Evolutionary conservation across 2,329 filamentous ascomycete genomes (phyloP).

Genomic region (Claviceps quebecensis): DNA sequence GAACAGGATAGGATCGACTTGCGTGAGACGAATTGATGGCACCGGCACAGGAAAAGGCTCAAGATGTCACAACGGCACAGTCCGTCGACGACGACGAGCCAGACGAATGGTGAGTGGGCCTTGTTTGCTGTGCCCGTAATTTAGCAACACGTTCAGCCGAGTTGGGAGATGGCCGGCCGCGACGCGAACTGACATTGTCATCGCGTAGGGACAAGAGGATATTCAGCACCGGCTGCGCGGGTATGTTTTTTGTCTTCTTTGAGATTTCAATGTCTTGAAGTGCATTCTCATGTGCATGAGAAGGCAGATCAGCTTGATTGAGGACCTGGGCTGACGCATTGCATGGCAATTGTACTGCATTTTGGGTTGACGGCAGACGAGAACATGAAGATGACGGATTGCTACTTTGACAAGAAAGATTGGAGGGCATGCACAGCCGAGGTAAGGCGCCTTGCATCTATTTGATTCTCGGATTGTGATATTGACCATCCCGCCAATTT

Average conservation of each 20-base stretch:
- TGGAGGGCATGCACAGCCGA: constrained; percentile 82
- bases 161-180: too few relatives aligned
- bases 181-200: constrained; percentile 3
- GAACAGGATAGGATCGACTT: neutral
- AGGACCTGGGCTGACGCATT: constrained; percentile 1
- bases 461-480: neutral
- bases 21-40: constrained; percentile 23
- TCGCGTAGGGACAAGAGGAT: constrained; percentile 81
- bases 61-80: constrained; percentile 23
- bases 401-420: constrained; percentile 91
- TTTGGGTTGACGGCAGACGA: constrained; percentile 44
- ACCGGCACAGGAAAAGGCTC: constrained; percentile 31
- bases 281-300: too few relatives aligned
- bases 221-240: constrained; percentile 86
- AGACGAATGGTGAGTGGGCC: constrained; percentile 68
- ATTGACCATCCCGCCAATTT: neutral
- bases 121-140: neutral
- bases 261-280: neutral
- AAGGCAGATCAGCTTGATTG: neutral
- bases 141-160: too few relatives aligned
- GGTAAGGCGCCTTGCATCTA: constrained; percentile 38
- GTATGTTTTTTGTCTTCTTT: constrained; percentile 31
- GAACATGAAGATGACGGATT: constrained; percentile 83
- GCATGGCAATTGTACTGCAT: neutral
- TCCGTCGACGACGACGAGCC: constrained; percentile 55